These are phyloP conservation scores for Diplodia sapinea DNA, from an alignment of 2,329 filamentous ascomycete genomes.

Conservation along the genomic window DNA sequence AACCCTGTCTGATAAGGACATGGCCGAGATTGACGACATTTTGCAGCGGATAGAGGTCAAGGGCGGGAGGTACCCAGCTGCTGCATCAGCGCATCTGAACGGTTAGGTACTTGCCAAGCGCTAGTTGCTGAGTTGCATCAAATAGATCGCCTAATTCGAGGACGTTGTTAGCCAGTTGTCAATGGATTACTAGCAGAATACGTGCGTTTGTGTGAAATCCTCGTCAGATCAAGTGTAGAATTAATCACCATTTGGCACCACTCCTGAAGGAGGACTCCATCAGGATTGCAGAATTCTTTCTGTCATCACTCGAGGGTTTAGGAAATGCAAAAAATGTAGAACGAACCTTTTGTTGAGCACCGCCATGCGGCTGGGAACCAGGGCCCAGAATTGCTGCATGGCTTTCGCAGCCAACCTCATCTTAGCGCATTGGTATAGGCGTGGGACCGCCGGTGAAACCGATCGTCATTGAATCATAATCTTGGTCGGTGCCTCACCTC, in stretches of 20 bases:
- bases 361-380: not conserved
- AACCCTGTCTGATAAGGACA: constrained; percentile 53
- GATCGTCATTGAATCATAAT: not conserved
- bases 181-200: not conserved
- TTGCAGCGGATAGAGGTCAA: constrained; percentile 53
- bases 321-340: not conserved
- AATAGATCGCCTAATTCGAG: not conserved
- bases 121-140: not conserved
- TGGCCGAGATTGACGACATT: constrained; percentile 60
- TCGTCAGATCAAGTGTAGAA: constrained; percentile 59
- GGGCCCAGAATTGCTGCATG: not conserved
- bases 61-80: constrained; percentile 50
- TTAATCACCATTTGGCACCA: constrained; percentile 52
- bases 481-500: not conserved
- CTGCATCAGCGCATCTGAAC: constrained; percentile 31
- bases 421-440: not conserved
- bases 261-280: constrained; percentile 41
- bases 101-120: constrained; percentile 7
- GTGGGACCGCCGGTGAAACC: not conserved
- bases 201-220: not conserved
- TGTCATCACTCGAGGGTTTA: constrained; percentile 48
- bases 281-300: constrained; percentile 58
- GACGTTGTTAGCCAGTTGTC: constrained; percentile 21
- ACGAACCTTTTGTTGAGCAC: constrained; percentile 1
- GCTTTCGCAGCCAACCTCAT: not conserved